Base-by-base conservation (phyloP, 495 filamentous ascomycete genomes). In the Apiosordaria backusii region DNA sequence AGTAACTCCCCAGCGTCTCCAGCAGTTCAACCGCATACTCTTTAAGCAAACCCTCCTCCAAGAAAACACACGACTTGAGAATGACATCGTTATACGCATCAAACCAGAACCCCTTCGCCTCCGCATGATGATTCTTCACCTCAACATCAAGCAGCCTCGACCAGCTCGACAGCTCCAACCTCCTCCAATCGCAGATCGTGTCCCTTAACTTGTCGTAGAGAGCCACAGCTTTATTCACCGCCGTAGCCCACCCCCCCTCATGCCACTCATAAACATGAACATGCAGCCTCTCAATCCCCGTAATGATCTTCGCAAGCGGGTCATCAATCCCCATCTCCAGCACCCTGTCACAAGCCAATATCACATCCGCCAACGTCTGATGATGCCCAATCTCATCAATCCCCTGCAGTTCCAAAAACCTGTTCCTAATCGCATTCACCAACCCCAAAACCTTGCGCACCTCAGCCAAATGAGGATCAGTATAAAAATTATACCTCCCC, bases 101-200 rank as follows among this genome's bases (percentile, higher is more conserved):
- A 72, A 97, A 99, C 92, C 93, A 99, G 94, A 95, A 99, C 13
- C 89, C 88, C 67, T 86, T 87, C 10, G 94, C 92, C 71, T 91
- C 88, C 29, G 89, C 83, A 10, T 87, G 78, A 66, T 86, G 90
- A 68, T 88, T 90, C 68, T 87, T 84, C 16, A 87, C 83, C 75
- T 99, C 95, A 65, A 89, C 83, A 69, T 97, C 92, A 59, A 99
- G 85, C n/a, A 99, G 77, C 50, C 86, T 88, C 21, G 91, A 88
- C 96, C 96, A 99, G 4, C 92, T 96, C 1, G 90, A 87, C 25
- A 99, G 79, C 69, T 99, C 96, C 26, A 98, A 81, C 45, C 92
- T 87, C 27, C 96, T 86, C 96, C 96, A 99, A 69, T 81, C 84
- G 57, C 97, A 86, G 60, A 93, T 89, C 57, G 90, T 79, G 57